Evolutionary conservation across 148 eudicot species (phyloP), one percentile per base, ranked within the genome.

Genomic region (Nyssa sinensis): DNA sequence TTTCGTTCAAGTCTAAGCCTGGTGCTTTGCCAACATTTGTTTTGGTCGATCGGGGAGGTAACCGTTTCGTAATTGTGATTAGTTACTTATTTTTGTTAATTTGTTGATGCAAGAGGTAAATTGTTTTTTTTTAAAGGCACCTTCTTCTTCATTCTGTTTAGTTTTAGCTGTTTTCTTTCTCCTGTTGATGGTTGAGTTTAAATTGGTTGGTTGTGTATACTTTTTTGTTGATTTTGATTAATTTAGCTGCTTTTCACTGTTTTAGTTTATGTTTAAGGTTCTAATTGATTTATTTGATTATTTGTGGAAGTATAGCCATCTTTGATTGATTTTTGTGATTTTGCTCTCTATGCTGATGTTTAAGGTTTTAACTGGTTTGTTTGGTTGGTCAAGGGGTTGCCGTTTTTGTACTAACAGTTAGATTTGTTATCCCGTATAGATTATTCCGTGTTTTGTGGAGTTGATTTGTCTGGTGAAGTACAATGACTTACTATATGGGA

Each of bases 21-120:
- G 99, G 97, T 57, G 88, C 96, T 64, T 62, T 95, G 84, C 98
- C 99, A 44, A 83, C 76, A 37, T 91, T 95, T 71, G 83, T 95
- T 19, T 64, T 95, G 75, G 82, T 95, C 75, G 97, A 95, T 88
- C 96, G 98, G 17, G 23, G 59, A 55, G 59, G 59, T 55, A 37
- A 55, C 59, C 19, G 6, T 55, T 55, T 19, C 16, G 17, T 24
- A 16, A 39, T 27, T 60, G 25, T 25, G 66, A 25, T 0, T 12
- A 55, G 19, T 55, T 55, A 3, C 58, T 0, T 2, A 1, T 16
- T 55, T 55, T 72, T 4, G 47, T 13, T 37, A 12, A 8, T 66
- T 37, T 72, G 7, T 2, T 35, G 51, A 25, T 72, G 7, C 24
- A 25, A 24, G 33, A 71, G 21, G 7, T 24, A 55, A 60, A 58